Evolutionary conservation across 2,329 filamentous ascomycete species (phyloP).

Genomic region (Sclerotinia glacialis): DNA sequence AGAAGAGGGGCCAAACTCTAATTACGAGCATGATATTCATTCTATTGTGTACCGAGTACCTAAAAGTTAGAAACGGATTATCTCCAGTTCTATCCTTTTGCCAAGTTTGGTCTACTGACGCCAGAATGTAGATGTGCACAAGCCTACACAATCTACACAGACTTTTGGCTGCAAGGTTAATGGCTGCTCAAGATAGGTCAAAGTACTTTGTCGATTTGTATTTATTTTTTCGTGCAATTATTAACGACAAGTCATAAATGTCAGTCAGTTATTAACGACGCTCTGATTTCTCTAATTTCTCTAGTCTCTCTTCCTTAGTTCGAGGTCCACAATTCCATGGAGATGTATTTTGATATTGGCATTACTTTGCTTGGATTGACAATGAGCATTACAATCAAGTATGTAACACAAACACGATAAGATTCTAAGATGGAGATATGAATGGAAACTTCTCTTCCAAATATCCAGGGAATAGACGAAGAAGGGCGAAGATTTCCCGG

Average conservation of each 20-base stretch:
- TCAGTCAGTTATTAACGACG: constrained; percentile 1
- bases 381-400: constrained; percentile 1
- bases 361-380: not conserved
- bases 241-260: too few species aligned
- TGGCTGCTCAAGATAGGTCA: too few species aligned
- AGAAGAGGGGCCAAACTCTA: not conserved
- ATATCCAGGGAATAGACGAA: not conserved
- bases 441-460: not conserved
- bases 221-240: constrained; percentile 3
- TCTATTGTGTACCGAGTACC: too few species aligned
- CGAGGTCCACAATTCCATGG: not conserved
- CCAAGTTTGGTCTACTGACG: not conserved
- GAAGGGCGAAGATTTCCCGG: constrained; percentile 12
- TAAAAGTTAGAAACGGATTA: not conserved
- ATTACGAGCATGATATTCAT: not conserved
- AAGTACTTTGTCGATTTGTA: not conserved
- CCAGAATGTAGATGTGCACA: not conserved
- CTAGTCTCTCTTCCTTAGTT: not conserved
- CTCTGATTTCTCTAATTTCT: not conserved
- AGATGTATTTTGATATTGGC: not conserved
- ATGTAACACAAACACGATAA: constrained; percentile 12
- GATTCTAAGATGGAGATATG: not conserved
- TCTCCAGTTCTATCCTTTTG: constrained; percentile 1
- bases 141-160: too few species aligned
- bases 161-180: too few species aligned